phyloP scores from a whole-genome alignment of 1,284 basidiomycete genomes.

The Ustilago shanxiensis region DNA sequence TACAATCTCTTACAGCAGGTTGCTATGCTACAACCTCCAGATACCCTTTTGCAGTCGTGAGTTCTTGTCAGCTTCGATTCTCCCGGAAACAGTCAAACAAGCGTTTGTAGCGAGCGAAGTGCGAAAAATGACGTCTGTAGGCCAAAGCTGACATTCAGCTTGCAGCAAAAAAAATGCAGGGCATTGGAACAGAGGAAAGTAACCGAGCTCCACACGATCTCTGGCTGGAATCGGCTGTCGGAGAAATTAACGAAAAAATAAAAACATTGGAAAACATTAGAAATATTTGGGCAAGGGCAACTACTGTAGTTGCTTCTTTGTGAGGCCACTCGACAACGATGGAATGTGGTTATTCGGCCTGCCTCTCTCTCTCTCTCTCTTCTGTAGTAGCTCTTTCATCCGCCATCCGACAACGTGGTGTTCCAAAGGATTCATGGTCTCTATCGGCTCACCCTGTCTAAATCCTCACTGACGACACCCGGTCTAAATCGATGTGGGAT shows the following conservation, averaged over 20 bases:
- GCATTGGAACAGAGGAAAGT: not conserved
- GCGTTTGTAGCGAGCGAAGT: not conserved
- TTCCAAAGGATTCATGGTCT: not conserved
- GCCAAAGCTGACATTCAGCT: constrained; percentile 13
- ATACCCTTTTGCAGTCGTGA: not conserved
- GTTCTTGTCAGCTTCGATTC: constrained; percentile 1
- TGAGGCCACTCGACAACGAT: not conserved
- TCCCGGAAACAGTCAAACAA: not conserved
- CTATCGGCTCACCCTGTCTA: not conserved
- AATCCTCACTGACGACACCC: not conserved
- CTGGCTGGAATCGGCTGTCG: constrained; percentile 14
- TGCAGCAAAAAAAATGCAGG: not conserved
- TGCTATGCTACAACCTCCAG: not conserved
- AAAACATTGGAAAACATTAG: not conserved
- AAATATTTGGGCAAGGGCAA: too few relatives aligned
- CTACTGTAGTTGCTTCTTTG: too few relatives aligned
- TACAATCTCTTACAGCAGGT: too few relatives aligned
- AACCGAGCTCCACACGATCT: constrained; percentile 17
- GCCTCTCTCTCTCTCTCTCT: too few relatives aligned
- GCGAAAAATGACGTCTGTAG: constrained; percentile 32
- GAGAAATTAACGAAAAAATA: not conserved
- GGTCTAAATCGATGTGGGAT: not conserved
- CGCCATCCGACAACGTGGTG: not conserved
- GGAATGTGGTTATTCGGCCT: not conserved
- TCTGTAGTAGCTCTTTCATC: too few relatives aligned